Percentiles rank a stretch among this genome's conserved stretches.
phyloP scores from a whole-genome alignment of 179 eudicot species.

The Beta lomatogona region DNA sequence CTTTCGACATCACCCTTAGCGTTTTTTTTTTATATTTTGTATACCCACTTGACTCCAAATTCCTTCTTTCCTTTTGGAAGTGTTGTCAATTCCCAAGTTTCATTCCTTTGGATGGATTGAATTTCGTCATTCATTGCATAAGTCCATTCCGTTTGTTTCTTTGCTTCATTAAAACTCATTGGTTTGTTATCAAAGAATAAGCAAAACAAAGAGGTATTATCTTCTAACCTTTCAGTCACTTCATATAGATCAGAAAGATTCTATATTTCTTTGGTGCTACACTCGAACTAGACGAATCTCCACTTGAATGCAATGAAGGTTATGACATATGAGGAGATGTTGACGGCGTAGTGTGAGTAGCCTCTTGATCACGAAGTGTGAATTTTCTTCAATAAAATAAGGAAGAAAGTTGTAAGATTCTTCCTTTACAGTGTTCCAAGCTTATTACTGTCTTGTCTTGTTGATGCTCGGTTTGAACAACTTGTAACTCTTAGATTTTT shows the following conservation, averaged over 20 bases:
- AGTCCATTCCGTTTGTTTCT: neutral
- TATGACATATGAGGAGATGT: neutral
- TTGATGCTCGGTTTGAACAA: slow-evolving; percentile 1
- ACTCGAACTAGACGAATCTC: neutral
- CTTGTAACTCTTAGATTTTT: neutral
- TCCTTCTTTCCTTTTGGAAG: slow-evolving; percentile 4
- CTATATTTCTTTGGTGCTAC: neutral
- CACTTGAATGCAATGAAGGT: neutral
- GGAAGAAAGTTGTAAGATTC: neutral
- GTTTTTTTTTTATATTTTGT: neutral
- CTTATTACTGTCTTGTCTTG: no score
- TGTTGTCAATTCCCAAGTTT: slow-evolving; percentile 1
- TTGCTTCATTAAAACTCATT: neutral
- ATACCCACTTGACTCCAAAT: neutral
- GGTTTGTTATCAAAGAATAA: neutral
- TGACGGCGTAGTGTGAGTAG: neutral
- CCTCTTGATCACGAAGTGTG: neutral
- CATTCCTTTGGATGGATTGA: neutral
- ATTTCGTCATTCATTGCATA: neutral
- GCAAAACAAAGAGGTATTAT: neutral
- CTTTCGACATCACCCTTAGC: neutral
- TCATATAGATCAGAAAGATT: neutral
- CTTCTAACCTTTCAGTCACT: neutral
- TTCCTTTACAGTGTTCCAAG: neutral
- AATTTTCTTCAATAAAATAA: neutral